phyloP scores from a whole-genome alignment of 352 stramenopile genomes.

The Phytophthora foliorum region DNA sequence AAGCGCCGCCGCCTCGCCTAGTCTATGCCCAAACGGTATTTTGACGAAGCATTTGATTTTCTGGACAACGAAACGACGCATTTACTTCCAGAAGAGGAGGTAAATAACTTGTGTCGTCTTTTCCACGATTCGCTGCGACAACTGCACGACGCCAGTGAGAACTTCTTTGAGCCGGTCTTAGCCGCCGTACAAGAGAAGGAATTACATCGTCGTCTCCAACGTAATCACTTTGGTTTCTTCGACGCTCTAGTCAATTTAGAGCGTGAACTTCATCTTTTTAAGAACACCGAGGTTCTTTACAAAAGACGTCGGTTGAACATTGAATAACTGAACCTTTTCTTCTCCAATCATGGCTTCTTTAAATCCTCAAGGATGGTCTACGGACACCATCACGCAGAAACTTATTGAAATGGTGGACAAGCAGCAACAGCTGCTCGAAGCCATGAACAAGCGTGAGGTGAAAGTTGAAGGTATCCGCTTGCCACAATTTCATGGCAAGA shows the following conservation, averaged over 20 bases:
- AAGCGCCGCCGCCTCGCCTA: slow-evolving; percentile 4
- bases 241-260: no score
- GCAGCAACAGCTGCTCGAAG: slow-evolving; percentile 29
- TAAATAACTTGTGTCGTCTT: slow-evolving; percentile 7
- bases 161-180: not conserved
- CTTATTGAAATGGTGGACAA: slow-evolving; percentile 16
- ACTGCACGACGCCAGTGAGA: not conserved
- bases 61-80: slow-evolving; percentile 4
- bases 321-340: slow-evolving; percentile 17
- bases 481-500: slow-evolving; percentile 23
- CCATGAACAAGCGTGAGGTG: slow-evolving; percentile 24
- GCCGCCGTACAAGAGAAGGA: not conserved
- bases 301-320: not conserved
- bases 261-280: not conserved
- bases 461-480: slow-evolving; percentile 26
- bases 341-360: slow-evolving; percentile 17
- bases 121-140: not conserved
- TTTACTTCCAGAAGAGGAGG: slow-evolving; percentile 8
- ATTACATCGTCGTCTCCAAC: no score
- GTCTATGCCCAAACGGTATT: slow-evolving; percentile 5
- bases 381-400: slow-evolving; percentile 13
- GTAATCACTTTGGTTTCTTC: no score
- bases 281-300: not conserved
- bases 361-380: slow-evolving; percentile 21
- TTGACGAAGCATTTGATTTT: no score